Conservation (phyloP, 306 rosid genomes). For the Quercus parvula region DNA sequence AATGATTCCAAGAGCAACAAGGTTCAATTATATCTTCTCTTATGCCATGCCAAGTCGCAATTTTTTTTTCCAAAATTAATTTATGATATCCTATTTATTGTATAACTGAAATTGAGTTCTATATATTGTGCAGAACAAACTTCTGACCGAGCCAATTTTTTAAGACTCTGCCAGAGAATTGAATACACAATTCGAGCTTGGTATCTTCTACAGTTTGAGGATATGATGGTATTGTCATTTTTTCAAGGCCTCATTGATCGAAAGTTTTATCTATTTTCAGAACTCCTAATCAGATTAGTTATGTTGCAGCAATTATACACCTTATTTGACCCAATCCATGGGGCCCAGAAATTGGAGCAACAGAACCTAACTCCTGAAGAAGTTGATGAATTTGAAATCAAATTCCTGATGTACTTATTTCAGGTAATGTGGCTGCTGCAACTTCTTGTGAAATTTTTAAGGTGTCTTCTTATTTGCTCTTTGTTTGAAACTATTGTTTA, state of each 20-base stretch:
- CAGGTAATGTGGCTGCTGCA: constrained; percentile 46
- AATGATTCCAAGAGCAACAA: too few species aligned
- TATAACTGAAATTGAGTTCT: too few species aligned
- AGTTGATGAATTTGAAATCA: constrained; percentile 75
- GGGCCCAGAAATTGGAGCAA: constrained; percentile 74
- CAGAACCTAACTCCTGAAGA: constrained; percentile 57
- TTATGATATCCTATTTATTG: too few species aligned
- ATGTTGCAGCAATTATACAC: constrained; percentile 89
- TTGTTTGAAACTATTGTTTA: too few species aligned
- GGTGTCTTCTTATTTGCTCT: not conserved
- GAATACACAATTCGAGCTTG: constrained; percentile 94
- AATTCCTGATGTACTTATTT: constrained; percentile 70
- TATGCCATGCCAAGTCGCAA: too few species aligned
- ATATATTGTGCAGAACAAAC: constrained; percentile 50
- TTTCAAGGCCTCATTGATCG: constrained; percentile 4
- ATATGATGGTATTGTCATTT: constrained; percentile 66
- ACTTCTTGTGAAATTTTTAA: not conserved
- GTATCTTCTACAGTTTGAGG: constrained; percentile 93
- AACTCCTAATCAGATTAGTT: not conserved
- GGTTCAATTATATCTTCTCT: too few species aligned
- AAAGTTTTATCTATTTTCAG: too few species aligned
- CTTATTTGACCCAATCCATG: constrained; percentile 76
- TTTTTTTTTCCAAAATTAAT: too few species aligned
- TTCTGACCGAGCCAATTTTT: constrained; percentile 75
- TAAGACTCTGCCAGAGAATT: constrained; percentile 81